phyloP scores from a whole-genome alignment of 164 flowering plant genomes.

The Protea cynaroides region DNA sequence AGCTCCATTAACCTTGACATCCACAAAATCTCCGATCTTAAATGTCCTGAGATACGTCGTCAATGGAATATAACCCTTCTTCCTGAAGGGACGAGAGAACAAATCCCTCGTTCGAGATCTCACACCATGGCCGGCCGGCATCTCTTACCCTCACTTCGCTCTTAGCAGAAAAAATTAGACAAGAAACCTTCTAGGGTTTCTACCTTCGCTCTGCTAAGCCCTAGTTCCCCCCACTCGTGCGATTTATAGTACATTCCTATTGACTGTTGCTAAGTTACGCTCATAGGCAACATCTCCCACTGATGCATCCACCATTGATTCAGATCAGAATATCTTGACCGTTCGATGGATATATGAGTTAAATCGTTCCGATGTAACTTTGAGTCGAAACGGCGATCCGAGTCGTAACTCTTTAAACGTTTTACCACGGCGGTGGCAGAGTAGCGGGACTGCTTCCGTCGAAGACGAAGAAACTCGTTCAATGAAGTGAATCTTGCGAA shows the following conservation, averaged over 20 bases:
- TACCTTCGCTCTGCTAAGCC: neutral
- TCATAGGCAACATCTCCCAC: neutral
- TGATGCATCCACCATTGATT: too few species aligned
- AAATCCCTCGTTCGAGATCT: constrained; percentile 27
- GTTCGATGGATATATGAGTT: too few species aligned
- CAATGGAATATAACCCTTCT: constrained; percentile 31
- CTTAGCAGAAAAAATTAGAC: neutral
- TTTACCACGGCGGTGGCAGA: too few species aligned
- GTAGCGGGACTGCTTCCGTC: too few species aligned
- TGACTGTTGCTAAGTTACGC: neutral
- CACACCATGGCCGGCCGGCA: constrained; percentile 35
- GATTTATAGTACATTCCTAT: too few species aligned
- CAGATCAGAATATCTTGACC: too few species aligned
- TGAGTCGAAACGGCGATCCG: too few species aligned
- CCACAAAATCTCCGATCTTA: constrained; percentile 29
- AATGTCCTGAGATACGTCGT: constrained; percentile 28
- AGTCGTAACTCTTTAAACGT: too few species aligned
- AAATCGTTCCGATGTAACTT: too few species aligned
- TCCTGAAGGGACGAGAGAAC: constrained; percentile 28
- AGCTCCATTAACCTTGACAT: constrained; percentile 34
- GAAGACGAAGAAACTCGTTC: too few species aligned
- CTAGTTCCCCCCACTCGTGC: too few species aligned
- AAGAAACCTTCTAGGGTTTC: neutral
- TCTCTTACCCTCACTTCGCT: constrained; percentile 1
- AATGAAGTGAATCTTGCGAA: too few species aligned